Percentiles rank a stretch among this genome's conserved stretches.
Conservation (phyloP, 768 basidiomycete genomes). For the Tremella mesenterica region DNA sequence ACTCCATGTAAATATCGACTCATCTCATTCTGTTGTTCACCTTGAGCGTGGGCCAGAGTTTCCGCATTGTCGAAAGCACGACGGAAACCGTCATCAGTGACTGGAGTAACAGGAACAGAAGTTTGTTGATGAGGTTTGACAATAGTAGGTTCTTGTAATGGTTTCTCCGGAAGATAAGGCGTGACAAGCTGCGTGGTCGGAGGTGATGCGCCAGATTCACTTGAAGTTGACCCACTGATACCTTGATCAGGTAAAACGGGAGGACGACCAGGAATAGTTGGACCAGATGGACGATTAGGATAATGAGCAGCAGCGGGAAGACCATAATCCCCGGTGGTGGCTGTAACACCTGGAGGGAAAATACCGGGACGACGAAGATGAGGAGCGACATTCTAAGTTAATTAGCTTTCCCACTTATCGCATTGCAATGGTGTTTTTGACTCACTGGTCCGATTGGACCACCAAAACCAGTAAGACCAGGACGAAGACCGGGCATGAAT, state of each 20-base stretch:
- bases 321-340: constrained; percentile 37
- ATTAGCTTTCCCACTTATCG: neutral
- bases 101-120: constrained; percentile 6
- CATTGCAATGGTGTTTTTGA: neutral
- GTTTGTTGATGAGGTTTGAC: neutral
- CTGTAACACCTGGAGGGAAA: constrained; percentile 39
- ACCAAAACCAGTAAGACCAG: constrained; percentile 40
- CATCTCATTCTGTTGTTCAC: constrained; percentile 43
- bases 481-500: constrained; percentile 40
- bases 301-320: constrained; percentile 37
- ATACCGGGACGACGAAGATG: constrained; percentile 38
- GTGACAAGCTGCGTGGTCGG: constrained; percentile 24
- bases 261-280: constrained; percentile 7
- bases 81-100: constrained; percentile 27
- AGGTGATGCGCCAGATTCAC: constrained; percentile 23
- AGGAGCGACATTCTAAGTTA: constrained; percentile 37
- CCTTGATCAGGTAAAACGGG: constrained; percentile 24
- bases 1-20: constrained; percentile 40
- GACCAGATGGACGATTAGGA: constrained; percentile 19
- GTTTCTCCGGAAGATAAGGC: constrained; percentile 8
- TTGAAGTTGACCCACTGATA: constrained; percentile 27
- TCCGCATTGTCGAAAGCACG: constrained; percentile 30
- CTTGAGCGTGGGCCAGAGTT: constrained; percentile 38
- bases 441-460: constrained; percentile 42
- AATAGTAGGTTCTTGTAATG: constrained; percentile 3